A percentile compares a stretch with the other conserved stretches of the same genome.
phyloP scores from a whole-genome alignment of 163 green algal species.

The Trebouxiophyceae sp. region DNA sequence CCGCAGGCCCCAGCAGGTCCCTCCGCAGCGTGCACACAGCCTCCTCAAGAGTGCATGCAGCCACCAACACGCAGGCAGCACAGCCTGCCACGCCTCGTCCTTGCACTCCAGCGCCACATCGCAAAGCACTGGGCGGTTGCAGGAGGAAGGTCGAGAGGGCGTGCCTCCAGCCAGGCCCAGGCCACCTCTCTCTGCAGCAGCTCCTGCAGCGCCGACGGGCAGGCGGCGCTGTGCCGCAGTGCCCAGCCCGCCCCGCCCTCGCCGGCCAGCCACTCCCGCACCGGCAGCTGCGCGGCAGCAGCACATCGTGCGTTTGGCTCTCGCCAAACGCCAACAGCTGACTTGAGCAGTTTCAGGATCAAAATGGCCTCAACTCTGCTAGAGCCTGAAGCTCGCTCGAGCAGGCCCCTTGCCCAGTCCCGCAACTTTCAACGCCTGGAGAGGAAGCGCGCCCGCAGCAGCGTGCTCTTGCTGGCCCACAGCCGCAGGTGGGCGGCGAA shows the following conservation, averaged over 20 bases:
- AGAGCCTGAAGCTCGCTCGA: no score
- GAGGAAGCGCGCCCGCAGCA: no score
- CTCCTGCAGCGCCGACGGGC: not conserved
- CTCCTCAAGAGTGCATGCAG: constrained; percentile 8
- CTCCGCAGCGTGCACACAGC: no score
- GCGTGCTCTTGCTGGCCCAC: not conserved
- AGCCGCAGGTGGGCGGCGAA: constrained; percentile 22
- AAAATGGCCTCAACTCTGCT: no score
- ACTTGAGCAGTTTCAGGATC: no score
- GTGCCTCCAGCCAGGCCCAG: constrained; percentile 34
- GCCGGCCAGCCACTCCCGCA: not conserved
- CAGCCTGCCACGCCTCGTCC: not conserved
- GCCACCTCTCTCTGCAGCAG: constrained; percentile 11
- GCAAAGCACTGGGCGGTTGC: not conserved
- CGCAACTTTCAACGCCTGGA: no score
- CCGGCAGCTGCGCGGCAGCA: not conserved
- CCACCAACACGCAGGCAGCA: not conserved
- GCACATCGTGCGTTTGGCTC: no score
- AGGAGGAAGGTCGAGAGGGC: not conserved
- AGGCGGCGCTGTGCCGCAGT: not conserved
- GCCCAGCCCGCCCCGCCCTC: not conserved
- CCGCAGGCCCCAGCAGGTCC: no score
- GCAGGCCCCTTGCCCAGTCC: no score
- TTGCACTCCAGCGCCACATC: not conserved
- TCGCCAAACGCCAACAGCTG: no score